Conservation (phyloP, 2,329 filamentous ascomycete species). For the Byssothecium circinans region DNA sequence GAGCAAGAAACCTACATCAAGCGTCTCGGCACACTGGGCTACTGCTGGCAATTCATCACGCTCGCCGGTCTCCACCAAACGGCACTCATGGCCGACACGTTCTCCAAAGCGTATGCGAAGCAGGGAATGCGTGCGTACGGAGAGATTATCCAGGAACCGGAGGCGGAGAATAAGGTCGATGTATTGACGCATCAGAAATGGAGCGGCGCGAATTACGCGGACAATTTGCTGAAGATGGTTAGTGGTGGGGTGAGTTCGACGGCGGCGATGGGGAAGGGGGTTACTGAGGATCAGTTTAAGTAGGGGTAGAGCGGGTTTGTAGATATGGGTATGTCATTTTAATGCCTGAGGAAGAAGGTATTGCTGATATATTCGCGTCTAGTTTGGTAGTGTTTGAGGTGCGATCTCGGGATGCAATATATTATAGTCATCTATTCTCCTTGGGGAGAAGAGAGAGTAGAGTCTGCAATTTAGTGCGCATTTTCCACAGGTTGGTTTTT, state of each 20-base stretch:
- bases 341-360: no score
- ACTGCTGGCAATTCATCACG: constrained; percentile 99
- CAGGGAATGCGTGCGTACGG: constrained; percentile 95
- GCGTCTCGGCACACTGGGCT: constrained; percentile 81
- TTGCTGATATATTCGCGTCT: no score
- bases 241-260: constrained; percentile 89
- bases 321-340: no score
- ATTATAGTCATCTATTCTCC: no score
- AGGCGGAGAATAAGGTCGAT: constrained; percentile 87
- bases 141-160: constrained; percentile 95
- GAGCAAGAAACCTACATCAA: constrained; percentile 98
- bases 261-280: constrained; percentile 94
- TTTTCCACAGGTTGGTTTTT: no score
- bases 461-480: no score
- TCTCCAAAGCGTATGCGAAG: constrained; percentile 77
- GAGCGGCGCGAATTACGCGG: constrained; percentile 92
- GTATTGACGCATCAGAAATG: constrained; percentile 99
- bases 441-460: no score
- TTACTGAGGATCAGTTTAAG: constrained; percentile 97
- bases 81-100: constrained; percentile 86
- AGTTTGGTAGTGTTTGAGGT: no score
- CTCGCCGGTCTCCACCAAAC: constrained; percentile 94
- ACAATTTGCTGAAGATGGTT: constrained; percentile 96
- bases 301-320: no score
- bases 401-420: no score